Evolutionary conservation across 441 rosid genomes (phyloP).

Genomic region (Dalechampia spathulata): DNA sequence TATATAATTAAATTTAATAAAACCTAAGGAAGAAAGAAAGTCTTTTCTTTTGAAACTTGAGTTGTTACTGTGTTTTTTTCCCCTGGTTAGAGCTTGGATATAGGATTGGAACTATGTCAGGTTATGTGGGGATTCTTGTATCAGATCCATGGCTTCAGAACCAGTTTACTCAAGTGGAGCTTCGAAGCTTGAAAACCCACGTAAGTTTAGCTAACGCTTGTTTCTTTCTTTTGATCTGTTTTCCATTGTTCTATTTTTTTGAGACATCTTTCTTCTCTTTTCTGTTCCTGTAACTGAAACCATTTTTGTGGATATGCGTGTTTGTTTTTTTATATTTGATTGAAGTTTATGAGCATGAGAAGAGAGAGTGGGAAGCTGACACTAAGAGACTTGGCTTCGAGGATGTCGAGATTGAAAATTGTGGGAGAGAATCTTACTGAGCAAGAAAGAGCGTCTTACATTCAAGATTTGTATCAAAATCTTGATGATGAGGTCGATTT

Average conservation of each 20-base stretch:
- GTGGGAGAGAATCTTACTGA: conserved; percentile 75
- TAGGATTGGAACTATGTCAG: conserved; percentile 47
- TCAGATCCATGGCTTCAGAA: conserved; percentile 95
- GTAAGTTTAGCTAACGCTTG: conserved; percentile 27
- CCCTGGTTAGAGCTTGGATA: too few species aligned
- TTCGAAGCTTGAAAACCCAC: conserved; percentile 83
- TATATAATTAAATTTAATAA: too few species aligned
- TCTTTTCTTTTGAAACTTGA: too few species aligned
- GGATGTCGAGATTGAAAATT: conserved; percentile 73
- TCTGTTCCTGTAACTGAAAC: too few species aligned
- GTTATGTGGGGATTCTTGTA: conserved; percentile 82
- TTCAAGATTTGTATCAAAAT: conserved; percentile 57
- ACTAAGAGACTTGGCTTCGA: conserved; percentile 68
- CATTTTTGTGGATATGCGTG: too few species aligned
- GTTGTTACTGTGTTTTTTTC: too few species aligned
- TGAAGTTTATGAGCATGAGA: conserved; percentile 76
- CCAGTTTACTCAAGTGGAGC: conserved; percentile 98
- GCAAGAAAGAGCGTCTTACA: conserved; percentile 59
- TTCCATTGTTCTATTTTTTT: background rate
- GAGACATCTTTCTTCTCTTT: too few species aligned
- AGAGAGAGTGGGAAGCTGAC: conserved; percentile 91
- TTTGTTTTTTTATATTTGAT: too few species aligned
- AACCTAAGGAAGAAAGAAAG: too few species aligned
- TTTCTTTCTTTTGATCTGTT: background rate
- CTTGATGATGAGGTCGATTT: conserved; percentile 81